A percentile compares a stretch with the other conserved stretches of the same genome.
Evolutionary conservation across 352 stramenopile genomes (phyloP).

Genomic region (Thalassiosira mediterranea): DNA sequence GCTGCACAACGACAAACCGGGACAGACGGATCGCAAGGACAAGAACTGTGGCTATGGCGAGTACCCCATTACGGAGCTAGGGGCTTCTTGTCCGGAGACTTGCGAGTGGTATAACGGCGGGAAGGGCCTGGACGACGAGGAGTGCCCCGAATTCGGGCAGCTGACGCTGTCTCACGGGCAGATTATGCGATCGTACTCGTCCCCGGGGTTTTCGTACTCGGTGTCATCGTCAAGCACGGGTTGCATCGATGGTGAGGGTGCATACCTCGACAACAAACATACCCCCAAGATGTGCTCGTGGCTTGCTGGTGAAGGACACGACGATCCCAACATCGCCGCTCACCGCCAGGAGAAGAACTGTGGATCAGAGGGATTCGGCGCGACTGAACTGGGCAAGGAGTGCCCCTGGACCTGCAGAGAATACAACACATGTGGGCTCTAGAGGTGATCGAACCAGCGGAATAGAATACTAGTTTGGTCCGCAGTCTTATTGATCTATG

Average conservation of each 20-base stretch:
- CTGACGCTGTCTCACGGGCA: background rate
- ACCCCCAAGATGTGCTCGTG: slow-evolving; percentile 30
- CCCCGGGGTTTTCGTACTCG: background rate
- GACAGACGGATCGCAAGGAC: slow-evolving; percentile 49
- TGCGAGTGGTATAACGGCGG: slow-evolving; percentile 38
- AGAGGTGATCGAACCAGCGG: too few species aligned
- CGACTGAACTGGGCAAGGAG: slow-evolving; percentile 37
- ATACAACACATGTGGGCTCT: slow-evolving; percentile 30
- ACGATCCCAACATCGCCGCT: slow-evolving; percentile 2
- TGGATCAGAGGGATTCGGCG: slow-evolving; percentile 12
- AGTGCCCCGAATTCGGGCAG: too few species aligned
- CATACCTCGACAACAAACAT: slow-evolving; percentile 28
- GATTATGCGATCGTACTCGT: slow-evolving; percentile 14
- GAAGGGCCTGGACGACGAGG: background rate
- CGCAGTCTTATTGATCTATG: too few species aligned
- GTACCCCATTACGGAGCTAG: slow-evolving; percentile 37
- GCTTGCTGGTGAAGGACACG: background rate
- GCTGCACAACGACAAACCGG: slow-evolving; percentile 44
- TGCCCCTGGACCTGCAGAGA: slow-evolving; percentile 45
- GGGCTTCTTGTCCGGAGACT: slow-evolving; percentile 36
- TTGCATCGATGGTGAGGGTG: slow-evolving; percentile 39
- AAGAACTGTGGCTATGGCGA: slow-evolving; percentile 39
- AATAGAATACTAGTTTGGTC: too few species aligned
- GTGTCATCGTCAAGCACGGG: slow-evolving; percentile 15
- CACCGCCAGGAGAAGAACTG: slow-evolving; percentile 42